Conservation (phyloP, 108 stramenopile species). For the Pseudonitzschia delicatissima region DNA sequence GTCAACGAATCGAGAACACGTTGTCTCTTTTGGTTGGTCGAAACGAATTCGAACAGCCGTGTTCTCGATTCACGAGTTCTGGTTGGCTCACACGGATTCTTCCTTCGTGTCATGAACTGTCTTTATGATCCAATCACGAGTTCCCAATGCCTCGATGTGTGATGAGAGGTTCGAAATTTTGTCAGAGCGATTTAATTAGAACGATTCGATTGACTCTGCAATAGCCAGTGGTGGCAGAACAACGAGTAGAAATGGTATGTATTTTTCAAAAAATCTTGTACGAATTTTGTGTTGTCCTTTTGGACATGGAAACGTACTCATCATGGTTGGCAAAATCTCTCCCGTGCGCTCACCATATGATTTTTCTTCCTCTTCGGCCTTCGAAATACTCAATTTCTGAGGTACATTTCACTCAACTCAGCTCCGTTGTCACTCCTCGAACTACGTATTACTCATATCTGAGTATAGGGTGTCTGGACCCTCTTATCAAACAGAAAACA, state of each 20-base stretch:
- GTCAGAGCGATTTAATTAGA: too few species aligned
- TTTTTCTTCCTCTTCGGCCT: neutral
- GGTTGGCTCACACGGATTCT: neutral
- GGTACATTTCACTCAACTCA: constrained; percentile 5
- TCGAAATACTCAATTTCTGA: too few species aligned
- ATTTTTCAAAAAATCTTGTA: too few species aligned
- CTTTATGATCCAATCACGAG: neutral
- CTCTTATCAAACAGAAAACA: too few species aligned
- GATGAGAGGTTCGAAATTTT: too few species aligned
- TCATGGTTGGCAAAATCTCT: neutral
- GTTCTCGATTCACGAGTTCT: neutral
- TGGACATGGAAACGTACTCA: too few species aligned
- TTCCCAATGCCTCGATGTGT: neutral
- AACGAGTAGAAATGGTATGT: too few species aligned
- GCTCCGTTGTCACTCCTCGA: neutral
- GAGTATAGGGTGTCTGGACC: too few species aligned
- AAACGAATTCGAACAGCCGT: constrained; percentile 1
- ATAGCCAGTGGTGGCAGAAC: too few species aligned
- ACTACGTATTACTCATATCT: too few species aligned
- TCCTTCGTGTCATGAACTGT: neutral
- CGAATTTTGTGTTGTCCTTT: neutral
- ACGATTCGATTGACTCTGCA: too few species aligned
- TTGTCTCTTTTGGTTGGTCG: neutral
- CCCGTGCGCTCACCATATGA: too few species aligned
- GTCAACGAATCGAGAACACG: neutral